A percentile compares a stretch with the other conserved stretches of the same genome.
Conservation (phyloP, 2,329 filamentous ascomycete genomes). For the Penicillium italicum region DNA sequence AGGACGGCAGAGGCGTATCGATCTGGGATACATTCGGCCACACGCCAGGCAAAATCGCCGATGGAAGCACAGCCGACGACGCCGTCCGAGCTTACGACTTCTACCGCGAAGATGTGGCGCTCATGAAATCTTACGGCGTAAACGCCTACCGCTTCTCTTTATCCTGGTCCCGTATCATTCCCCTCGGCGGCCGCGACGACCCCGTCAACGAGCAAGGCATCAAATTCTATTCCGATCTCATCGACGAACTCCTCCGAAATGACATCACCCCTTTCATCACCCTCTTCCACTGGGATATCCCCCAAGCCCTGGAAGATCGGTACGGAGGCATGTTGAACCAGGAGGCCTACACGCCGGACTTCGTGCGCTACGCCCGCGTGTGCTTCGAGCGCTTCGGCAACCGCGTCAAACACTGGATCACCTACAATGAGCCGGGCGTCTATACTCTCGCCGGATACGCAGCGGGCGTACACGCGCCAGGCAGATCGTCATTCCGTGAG, state of each 20-base stretch:
- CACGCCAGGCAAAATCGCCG: constrained; percentile 71
- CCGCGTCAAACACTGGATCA: constrained; percentile 79
- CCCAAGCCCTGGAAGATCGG: constrained; percentile 67
- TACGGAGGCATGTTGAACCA: constrained; percentile 75
- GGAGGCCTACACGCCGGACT: constrained; percentile 72
- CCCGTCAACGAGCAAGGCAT: constrained; percentile 73
- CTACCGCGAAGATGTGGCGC: constrained; percentile 66
- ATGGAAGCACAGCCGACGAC: constrained; percentile 65
- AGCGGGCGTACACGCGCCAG: constrained; percentile 70
- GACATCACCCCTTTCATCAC: constrained; percentile 75
- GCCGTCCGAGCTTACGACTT: constrained; percentile 80
- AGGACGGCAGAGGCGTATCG: constrained; percentile 70
- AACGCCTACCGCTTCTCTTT: constrained; percentile 76
- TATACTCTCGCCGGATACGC: constrained; percentile 73
- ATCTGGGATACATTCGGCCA: constrained; percentile 81
- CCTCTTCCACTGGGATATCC: constrained; percentile 79
- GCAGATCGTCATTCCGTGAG: constrained; percentile 66
- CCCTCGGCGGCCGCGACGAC: constrained; percentile 70
- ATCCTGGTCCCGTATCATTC: constrained; percentile 71
- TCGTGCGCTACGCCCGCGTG: constrained; percentile 70
- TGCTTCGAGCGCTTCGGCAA: constrained; percentile 67
- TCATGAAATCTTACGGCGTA: constrained; percentile 68
- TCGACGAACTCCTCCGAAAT: constrained; percentile 68
- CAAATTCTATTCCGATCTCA: constrained; percentile 69
- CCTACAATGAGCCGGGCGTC: constrained; percentile 81